These are phyloP conservation scores for Teunomyces tritomae DNA, from an alignment of 805 yeast species.

Conservation along the genomic window DNA sequence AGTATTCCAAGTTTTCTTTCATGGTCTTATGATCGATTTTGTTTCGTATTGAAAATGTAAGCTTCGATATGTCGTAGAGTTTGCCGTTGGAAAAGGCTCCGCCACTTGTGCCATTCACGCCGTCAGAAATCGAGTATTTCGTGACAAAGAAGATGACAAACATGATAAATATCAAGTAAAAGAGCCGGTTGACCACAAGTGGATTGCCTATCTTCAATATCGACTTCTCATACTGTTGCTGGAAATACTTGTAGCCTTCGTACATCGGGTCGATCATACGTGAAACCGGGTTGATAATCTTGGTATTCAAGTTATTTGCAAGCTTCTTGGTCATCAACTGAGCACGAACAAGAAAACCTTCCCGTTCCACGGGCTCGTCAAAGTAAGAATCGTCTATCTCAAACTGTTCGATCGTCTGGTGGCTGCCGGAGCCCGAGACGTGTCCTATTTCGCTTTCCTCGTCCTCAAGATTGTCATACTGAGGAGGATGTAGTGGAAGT, in stretches of 20 bases:
- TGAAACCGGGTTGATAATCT: constrained; percentile 42
- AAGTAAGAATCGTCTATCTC: constrained; percentile 32
- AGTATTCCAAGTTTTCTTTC: constrained; percentile 64
- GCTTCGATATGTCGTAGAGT: constrained; percentile 57
- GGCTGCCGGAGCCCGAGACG: constrained; percentile 2
- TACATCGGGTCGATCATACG: constrained; percentile 51
- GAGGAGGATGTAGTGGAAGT: constrained; percentile 12
- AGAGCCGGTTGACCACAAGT: constrained; percentile 69
- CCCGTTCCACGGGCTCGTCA: constrained; percentile 16
- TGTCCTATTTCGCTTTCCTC: constrained; percentile 1
- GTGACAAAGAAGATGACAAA: constrained; percentile 55
- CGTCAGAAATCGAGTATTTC: constrained; percentile 48
- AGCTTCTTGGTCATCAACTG: constrained; percentile 32
- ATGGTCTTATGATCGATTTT: constrained; percentile 53
- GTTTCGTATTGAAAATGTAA: constrained; percentile 50
- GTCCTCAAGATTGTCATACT: constrained; percentile 7
- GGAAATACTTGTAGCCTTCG: constrained; percentile 43
- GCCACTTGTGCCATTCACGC: constrained; percentile 37
- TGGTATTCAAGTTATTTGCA: constrained; percentile 34
- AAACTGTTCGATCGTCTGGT: constrained; percentile 26
- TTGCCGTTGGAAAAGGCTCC: constrained; percentile 50
- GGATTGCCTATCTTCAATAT: constrained; percentile 81
- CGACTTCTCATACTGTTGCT: constrained; percentile 50
- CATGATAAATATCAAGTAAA: constrained; percentile 69
- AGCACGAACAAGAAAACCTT: constrained; percentile 34